These are phyloP conservation scores for Striga hermonthica DNA, from an alignment of 305 asterid genomes.

Conservation along the genomic window DNA sequence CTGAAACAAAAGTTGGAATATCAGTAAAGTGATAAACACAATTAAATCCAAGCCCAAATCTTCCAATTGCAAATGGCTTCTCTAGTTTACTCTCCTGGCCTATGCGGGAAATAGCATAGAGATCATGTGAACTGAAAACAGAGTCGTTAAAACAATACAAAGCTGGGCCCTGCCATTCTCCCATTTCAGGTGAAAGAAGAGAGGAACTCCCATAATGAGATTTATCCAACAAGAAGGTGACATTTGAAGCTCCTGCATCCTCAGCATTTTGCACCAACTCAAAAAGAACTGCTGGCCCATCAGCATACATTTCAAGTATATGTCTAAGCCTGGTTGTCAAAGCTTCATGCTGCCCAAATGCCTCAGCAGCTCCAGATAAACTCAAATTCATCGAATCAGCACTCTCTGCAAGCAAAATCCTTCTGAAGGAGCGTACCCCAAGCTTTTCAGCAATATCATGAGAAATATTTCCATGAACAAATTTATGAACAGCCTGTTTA, in stretches of 20 bases:
- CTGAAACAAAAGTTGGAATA: conserved; percentile 91
- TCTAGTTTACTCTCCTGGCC: conserved; percentile 98
- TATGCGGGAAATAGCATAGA: conserved; percentile 93
- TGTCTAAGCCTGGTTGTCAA: conserved; percentile 94
- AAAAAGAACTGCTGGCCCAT: conserved; percentile 90
- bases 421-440: conserved; percentile 88
- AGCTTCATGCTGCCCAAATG: conserved; percentile 98
- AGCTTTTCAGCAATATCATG: conserved; percentile 98
- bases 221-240: conserved; percentile 83
- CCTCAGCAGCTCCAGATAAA: conserved; percentile 98
- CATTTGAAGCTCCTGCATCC: conserved; percentile 94
- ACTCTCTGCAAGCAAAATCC: conserved; percentile 94
- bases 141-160: conserved; percentile 95
- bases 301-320: conserved; percentile 99
- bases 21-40: conserved; percentile 95
- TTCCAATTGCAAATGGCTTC: conserved; percentile 96
- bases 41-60: conserved; percentile 97
- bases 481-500: conserved; percentile 64
- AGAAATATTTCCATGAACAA: conserved; percentile 89
- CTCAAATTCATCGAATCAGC: conserved; percentile 96
- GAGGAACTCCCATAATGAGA: conserved; percentile 91
- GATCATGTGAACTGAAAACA: conserved; percentile 91
- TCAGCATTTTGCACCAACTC: conserved; percentile 98
- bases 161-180: conserved; percentile 99
- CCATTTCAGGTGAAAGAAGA: conserved; percentile 97